phyloP scores from a whole-genome alignment of 2,329 filamentous ascomycete species.

The Cercospora zeina region DNA sequence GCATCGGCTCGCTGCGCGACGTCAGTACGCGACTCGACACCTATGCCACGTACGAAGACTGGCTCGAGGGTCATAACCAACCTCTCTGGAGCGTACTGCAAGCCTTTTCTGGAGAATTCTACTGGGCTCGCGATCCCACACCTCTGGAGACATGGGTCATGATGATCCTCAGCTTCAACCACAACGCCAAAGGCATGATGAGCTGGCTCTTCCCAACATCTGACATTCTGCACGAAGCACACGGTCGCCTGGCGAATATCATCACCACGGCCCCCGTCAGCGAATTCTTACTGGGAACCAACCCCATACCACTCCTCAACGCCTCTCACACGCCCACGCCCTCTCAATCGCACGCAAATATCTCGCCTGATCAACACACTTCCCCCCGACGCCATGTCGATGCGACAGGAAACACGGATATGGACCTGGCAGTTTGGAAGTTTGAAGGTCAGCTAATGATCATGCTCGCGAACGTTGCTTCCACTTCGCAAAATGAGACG shows the following conservation, averaged over 20 bases:
- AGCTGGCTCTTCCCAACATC: constrained; percentile 51
- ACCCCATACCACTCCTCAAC: constrained; percentile 27
- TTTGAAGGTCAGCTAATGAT: constrained; percentile 26
- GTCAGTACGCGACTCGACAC: constrained; percentile 50
- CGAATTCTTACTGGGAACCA: constrained; percentile 44
- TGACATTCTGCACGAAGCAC: constrained; percentile 40
- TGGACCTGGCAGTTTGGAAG: constrained; percentile 35
- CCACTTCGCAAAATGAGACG: constrained; percentile 8
- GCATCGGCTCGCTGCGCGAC: constrained; percentile 55
- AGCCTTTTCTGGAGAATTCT: constrained; percentile 51
- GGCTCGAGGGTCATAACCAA: constrained; percentile 45
- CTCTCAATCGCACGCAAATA: not conserved
- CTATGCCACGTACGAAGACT: constrained; percentile 46
- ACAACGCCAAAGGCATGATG: constrained; percentile 53
- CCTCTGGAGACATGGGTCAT: constrained; percentile 50
- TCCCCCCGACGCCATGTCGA: not conserved
- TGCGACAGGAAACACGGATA: not conserved
- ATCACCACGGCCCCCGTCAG: constrained; percentile 41
- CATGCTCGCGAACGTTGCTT: constrained; percentile 29
- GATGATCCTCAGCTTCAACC: constrained; percentile 52
- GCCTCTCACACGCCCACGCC: not conserved
- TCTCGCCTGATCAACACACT: not conserved
- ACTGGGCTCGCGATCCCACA: constrained; percentile 52
- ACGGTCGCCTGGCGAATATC: constrained; percentile 46
- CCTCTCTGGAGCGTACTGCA: constrained; percentile 54